Base-by-base conservation (phyloP, 2,329 filamentous ascomycete species). In the Cordyceps tenuipes region DNA sequence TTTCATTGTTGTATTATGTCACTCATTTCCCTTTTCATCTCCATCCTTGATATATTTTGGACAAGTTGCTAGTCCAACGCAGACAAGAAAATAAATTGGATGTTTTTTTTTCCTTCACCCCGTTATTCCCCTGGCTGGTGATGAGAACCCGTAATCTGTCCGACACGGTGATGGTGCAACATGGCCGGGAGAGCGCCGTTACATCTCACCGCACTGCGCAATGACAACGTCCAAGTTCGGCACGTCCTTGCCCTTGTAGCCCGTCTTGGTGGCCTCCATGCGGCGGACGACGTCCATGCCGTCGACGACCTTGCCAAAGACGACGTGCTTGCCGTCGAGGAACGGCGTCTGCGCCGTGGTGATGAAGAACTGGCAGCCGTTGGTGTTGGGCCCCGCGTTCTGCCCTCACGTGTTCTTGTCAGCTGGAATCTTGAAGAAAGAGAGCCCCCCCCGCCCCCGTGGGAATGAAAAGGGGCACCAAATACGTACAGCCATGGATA, bases 281-380 rank as follows among this genome's bases (percentile, higher is more conserved):
- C 96, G 97, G 66, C 80, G 82, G 48, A 97, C 89, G 6, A 97
- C 85, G 62, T 97, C 91, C 83, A 97, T 88, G 43, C 93, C 92
- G 46, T 92, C 89, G 49, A 91, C 79, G 1, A 97, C 93, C 71
- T 89, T 87, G 55, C 94, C 94, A 68, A 97, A 97, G 19, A 97
- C 92, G 60, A 96, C 91, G 72, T 99, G 94, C 76, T 97, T 97
- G 69, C 83, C 84, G 74, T 97, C 89, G 29, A 99, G 78, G 70
- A 95, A 95, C 1, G 91, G 90, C 0, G 93, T 94, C 5, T 89
- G 81, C 2, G 88, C 88, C 0, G 90, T 94, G 2, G 92, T 97
- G 77, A 97, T 93, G 80, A 99, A 99, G 80, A 99, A 99, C 71
- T 97, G 94, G 62, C 86, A 91, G 43, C 94, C 94, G 73, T 97